Evolutionary conservation across 495 filamentous ascomycete species (phyloP).

Genomic region (Delitschia confertaspora): DNA sequence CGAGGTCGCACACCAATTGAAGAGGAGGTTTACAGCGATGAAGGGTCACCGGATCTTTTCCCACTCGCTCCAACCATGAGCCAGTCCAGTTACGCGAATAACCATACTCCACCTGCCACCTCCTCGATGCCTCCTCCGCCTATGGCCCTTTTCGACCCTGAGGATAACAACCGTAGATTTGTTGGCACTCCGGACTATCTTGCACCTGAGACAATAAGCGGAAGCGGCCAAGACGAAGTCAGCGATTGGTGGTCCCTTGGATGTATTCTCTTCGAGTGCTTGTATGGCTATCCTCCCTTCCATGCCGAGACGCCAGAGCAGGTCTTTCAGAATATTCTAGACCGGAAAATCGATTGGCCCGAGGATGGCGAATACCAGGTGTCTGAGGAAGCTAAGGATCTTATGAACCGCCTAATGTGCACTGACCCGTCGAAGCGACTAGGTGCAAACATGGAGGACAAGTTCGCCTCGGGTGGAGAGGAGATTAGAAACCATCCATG

Average conservation of each 20-base stretch:
- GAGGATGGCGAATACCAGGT: constrained; percentile 51
- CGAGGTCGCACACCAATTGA: constrained; percentile 46
- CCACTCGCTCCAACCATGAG: constrained; percentile 52
- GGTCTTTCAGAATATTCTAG: constrained; percentile 93
- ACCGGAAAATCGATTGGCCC: constrained; percentile 83
- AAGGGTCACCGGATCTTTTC: constrained; percentile 60
- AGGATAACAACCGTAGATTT: constrained; percentile 86
- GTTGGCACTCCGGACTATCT: constrained; percentile 97
- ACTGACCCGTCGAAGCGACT: constrained; percentile 70
- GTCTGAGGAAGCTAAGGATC: constrained; percentile 78
- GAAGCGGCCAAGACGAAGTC: constrained; percentile 88
- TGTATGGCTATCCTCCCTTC: constrained; percentile 89
- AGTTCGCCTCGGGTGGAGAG: constrained; percentile 69
- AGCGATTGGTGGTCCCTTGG: constrained; percentile 99
- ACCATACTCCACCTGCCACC: constrained; percentile 57
- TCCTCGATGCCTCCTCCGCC: constrained; percentile 77
- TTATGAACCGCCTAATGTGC: constrained; percentile 85
- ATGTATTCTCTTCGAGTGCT: constrained; percentile 93
- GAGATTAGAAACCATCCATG: constrained; percentile 85
- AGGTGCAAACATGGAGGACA: constrained; percentile 74
- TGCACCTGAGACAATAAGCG: constrained; percentile 92
- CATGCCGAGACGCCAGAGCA: constrained; percentile 83
- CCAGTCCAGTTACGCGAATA: constrained; percentile 24
- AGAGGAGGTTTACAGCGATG: constrained; percentile 61
- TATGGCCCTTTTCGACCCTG: constrained; percentile 92